These are phyloP conservation scores for Gliomastix tumulicola DNA, from an alignment of 2,329 filamentous ascomycete species.

Conservation along the genomic window DNA sequence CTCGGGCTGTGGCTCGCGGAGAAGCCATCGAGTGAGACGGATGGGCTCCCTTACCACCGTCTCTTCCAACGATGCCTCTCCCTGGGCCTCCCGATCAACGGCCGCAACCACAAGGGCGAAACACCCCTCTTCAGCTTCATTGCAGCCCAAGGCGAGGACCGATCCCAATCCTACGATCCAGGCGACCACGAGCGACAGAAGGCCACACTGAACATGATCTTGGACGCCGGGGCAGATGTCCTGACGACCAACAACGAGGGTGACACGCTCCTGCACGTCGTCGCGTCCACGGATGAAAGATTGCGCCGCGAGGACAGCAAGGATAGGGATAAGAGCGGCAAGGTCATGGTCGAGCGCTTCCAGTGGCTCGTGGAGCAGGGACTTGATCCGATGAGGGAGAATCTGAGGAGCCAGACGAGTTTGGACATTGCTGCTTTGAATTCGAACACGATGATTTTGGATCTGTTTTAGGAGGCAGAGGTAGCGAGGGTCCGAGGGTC, in stretches of 20 bases:
- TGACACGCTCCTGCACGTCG: not conserved
- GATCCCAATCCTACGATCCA: not conserved
- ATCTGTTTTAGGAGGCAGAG: not conserved
- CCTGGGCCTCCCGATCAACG: not conserved
- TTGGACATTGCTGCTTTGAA: not conserved
- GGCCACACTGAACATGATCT: not conserved
- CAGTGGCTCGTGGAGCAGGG: not conserved
- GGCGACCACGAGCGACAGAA: not conserved
- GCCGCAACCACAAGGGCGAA: not conserved
- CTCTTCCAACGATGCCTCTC: not conserved
- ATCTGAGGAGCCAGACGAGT: not conserved
- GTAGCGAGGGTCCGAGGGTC: too few species aligned
- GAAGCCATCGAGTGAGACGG: too few species aligned
- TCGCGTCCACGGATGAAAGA: too few species aligned
- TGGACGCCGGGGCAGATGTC: not conserved
- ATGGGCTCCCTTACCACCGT: not conserved
- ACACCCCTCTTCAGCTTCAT: not conserved
- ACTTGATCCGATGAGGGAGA: not conserved
- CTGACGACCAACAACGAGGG: not conserved
- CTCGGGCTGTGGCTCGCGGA: not conserved
- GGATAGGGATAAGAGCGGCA: too few species aligned
- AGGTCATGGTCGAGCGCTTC: not conserved
- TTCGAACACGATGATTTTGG: not conserved
- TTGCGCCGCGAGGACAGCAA: too few species aligned
- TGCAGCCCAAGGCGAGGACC: not conserved